Evolutionary conservation across 352 stramenopile species (phyloP).

Genomic region (Pythium folliculosum): DNA sequence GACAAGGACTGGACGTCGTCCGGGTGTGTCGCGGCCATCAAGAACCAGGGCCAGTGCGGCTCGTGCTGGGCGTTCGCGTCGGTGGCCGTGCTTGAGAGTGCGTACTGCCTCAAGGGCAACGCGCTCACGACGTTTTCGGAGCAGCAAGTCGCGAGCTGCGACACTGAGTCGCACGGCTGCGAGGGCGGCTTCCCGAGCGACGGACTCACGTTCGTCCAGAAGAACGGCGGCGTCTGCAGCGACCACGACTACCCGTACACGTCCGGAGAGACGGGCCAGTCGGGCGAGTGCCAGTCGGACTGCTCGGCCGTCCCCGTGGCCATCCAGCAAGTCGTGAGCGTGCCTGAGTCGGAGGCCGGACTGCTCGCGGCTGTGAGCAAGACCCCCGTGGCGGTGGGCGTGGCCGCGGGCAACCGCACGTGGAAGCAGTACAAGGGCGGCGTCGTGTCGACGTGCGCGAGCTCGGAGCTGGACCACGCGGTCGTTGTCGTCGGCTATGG

Average conservation of each 20-base stretch:
- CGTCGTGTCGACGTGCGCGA: slow-evolving; percentile 82
- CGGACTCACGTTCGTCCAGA: slow-evolving; percentile 90
- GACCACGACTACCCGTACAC: slow-evolving; percentile 84
- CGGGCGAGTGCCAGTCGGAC: slow-evolving; percentile 32
- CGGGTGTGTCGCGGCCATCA: slow-evolving; percentile 71
- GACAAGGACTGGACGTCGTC: slow-evolving; percentile 67
- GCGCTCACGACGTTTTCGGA: slow-evolving; percentile 88
- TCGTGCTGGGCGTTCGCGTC: slow-evolving; percentile 97
- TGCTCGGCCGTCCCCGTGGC: slow-evolving; percentile 31
- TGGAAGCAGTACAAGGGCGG: slow-evolving; percentile 98
- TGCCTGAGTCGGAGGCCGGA: slow-evolving; percentile 76
- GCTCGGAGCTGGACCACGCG: slow-evolving; percentile 95
- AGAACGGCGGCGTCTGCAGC: slow-evolving; percentile 73
- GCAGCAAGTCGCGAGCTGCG: slow-evolving; percentile 93
- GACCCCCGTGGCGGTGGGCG: slow-evolving; percentile 93
- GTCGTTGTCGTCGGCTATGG: slow-evolving; percentile 97
- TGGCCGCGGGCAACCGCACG: slow-evolving; percentile 93
- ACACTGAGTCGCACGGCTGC: slow-evolving; percentile 82
- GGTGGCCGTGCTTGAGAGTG: slow-evolving; percentile 90
- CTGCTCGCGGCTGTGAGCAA: slow-evolving; percentile 87
- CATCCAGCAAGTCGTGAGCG: slow-evolving; percentile 50
- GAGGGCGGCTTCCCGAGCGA: slow-evolving; percentile 88
- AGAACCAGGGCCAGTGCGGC: slow-evolving; percentile 96
- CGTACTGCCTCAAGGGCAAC: slow-evolving; percentile 78
- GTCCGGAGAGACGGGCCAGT: slow-evolving; percentile 41